phyloP scores from a whole-genome alignment of 345 rosid species.

The Acer negundo region DNA sequence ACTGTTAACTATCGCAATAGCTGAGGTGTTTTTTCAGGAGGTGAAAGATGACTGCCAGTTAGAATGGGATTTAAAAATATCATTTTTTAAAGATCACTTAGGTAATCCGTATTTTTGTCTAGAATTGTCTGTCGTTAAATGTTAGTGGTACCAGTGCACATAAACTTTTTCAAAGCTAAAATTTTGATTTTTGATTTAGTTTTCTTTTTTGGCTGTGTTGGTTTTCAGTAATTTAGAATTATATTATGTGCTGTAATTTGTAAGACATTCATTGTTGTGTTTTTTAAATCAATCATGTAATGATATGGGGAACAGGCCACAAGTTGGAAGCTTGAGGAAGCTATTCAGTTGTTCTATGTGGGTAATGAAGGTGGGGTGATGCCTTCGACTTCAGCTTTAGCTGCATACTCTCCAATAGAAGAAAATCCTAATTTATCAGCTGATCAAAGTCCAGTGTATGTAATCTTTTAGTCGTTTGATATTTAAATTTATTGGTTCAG shows the following conservation, averaged over 20 bases:
- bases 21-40: too few species aligned
- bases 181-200: background rate
- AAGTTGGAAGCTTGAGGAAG: conserved; percentile 96
- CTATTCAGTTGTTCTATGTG: conserved; percentile 88
- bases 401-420: conserved; percentile 42
- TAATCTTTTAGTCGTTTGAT: background rate
- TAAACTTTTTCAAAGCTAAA: background rate
- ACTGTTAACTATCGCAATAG: too few species aligned
- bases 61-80: background rate
- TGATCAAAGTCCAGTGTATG: conserved; percentile 50
- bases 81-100: background rate
- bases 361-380: conserved; percentile 64
- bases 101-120: background rate
- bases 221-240: background rate
- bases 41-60: background rate
- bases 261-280: background rate
- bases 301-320: conserved; percentile 63
- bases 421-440: conserved; percentile 31
- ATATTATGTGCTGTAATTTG: background rate
- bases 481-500: background rate
- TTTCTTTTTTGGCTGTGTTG: background rate
- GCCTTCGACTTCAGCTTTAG: conserved; percentile 45
- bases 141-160: background rate
- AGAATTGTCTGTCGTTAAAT: background rate
- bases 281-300: conserved; percentile 16